These are phyloP conservation scores for Trichoderma sp. DNA, from an alignment of 2,329 filamentous ascomycete genomes.

Conservation along the genomic window DNA sequence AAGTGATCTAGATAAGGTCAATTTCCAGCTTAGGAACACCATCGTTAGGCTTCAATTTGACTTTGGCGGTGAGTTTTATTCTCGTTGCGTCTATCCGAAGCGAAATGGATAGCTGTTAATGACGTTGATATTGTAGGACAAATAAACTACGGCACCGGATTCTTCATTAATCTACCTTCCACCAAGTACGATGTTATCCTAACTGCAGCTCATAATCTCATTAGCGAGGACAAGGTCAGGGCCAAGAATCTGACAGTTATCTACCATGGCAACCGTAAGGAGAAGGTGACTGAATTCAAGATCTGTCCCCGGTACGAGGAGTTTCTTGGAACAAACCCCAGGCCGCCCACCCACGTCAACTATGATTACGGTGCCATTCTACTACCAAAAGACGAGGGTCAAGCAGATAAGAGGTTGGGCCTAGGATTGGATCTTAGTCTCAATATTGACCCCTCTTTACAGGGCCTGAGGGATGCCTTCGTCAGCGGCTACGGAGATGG, in stretches of 20 bases:
- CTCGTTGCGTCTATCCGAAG: not conserved
- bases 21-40: not conserved
- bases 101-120: not conserved
- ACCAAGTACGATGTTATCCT: conserved; percentile 9
- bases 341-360: not conserved
- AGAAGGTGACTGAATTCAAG: not conserved
- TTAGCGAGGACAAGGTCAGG: not conserved
- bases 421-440: conserved; percentile 17
- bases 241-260: not conserved
- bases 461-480: not conserved
- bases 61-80: conserved; percentile 7
- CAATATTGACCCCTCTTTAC: not conserved
- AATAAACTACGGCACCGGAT: not conserved
- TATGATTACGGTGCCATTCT: conserved; percentile 21
- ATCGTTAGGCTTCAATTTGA: conserved; percentile 14
- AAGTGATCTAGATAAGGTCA: not conserved
- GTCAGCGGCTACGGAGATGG: not conserved
- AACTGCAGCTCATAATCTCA: conserved; percentile 20
- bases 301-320: conserved; percentile 11
- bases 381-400: not conserved
- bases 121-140: not conserved
- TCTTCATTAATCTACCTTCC: conserved; percentile 21
- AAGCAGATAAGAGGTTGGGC: not conserved
- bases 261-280: not conserved
- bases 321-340: not conserved